These are phyloP conservation scores for Cyclocybe cylindracea DNA, from an alignment of 768 basidiomycete species.

Conservation along the genomic window DNA sequence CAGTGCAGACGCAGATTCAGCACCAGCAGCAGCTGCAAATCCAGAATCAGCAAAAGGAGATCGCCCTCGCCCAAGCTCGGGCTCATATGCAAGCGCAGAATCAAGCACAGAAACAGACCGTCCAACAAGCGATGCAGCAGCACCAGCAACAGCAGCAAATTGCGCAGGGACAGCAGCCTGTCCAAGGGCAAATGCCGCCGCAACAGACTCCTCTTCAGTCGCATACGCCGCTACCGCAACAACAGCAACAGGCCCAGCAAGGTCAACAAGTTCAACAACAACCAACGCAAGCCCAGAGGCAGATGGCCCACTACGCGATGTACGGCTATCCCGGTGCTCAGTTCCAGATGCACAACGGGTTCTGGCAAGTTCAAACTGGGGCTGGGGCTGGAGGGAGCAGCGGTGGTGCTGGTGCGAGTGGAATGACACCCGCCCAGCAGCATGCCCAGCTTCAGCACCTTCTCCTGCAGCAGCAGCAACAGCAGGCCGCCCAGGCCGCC, in stretches of 20 bases:
- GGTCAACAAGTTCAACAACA: neutral
- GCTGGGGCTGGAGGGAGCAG: neutral
- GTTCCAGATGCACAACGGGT: constrained; percentile 4
- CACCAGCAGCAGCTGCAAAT: constrained; percentile 11
- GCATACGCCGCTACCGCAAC: neutral
- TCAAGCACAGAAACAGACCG: constrained; percentile 15
- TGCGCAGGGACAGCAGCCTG: neutral
- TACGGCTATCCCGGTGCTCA: no score
- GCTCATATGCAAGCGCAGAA: constrained; percentile 15
- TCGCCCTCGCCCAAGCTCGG: constrained; percentile 18
- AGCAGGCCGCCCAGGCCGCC: constrained; percentile 6
- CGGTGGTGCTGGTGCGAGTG: neutral
- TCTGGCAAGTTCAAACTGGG: neutral
- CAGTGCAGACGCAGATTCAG: constrained; percentile 1
- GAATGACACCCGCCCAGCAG: constrained; percentile 5
- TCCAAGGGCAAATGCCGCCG: no score
- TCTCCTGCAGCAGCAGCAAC: constrained; percentile 9
- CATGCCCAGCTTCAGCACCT: constrained; percentile 6
- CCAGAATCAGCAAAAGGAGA: constrained; percentile 12
- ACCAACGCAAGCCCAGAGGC: no score
- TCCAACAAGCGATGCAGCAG: constrained; percentile 1
- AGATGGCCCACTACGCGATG: neutral
- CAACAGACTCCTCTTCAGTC: neutral
- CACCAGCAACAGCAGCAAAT: constrained; percentile 2
- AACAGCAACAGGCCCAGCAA: neutral